Evolutionary conservation across 108 stramenopile species (phyloP), one percentile per base, ranked within the genome.

Genomic region (Cyclotella kingstonii): DNA sequence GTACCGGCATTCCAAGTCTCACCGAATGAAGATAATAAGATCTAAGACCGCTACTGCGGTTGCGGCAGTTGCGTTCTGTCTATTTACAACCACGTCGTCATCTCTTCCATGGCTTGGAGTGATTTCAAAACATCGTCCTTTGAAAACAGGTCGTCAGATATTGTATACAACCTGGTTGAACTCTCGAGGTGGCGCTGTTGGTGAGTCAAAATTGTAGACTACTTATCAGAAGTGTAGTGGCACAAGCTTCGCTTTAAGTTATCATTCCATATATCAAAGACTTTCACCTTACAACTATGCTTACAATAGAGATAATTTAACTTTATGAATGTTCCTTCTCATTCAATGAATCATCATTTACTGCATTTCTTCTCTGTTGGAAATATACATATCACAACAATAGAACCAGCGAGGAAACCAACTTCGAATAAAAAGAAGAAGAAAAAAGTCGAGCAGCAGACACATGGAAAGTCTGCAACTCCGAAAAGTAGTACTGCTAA

Each of bases 101-200:
- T 25, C 19, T 42, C 54, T 36, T 44, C 39, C 27, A 33, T 45
- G 28, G 33, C 41, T 36, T 15, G 47, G 54, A 3, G 25, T 46
- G 17, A 35, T 14, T n/a, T 45, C 43, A 39, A 68, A 57, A 29
- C 44, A 50, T 50, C 44, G 33, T 68, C 27, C 60, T 17, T 72
- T 72, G 39, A 49, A 22, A 5, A 62, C 61, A 30, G n/a, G n/a
- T n/a, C n/a, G n/a, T n/a, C n/a, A n/a, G n/a, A n/a, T n/a, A n/a
- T n/a, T n/a, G n/a, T n/a, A n/a, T n/a, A n/a, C n/a, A n/a, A n/a
- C n/a, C n/a, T n/a, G n/a, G n/a, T 63, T 72, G 62, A 46, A 60
- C 34, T 61, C 61, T 21, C 50, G 70, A 29, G 70, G 70, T 22
- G 70, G 70, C 17, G 49, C 59, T 50, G 62, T 63, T 52, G 70